Conservation (phyloP, 169 alveolate species). For the Eimeria mitis region DNA sequence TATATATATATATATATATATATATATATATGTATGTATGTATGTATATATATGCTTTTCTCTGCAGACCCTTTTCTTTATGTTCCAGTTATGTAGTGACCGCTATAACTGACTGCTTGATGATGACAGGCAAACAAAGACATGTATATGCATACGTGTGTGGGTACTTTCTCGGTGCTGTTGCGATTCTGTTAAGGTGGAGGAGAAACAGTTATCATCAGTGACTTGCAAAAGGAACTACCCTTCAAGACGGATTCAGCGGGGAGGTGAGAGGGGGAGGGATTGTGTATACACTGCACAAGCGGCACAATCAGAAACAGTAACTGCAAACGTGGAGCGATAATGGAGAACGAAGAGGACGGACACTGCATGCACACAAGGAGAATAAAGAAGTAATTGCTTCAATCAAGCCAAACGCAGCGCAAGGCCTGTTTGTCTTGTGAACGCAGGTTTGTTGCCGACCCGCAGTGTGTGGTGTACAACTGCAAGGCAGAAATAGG, state of each 20-base stretch:
- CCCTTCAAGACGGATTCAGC: constrained; percentile 48
- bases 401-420: not conserved
- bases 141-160: not conserved
- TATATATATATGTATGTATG: not conserved
- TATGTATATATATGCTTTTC: not conserved
- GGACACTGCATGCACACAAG: not conserved
- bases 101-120: not conserved
- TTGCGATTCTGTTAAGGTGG: constrained; percentile 40
- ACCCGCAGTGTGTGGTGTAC: constrained; percentile 29
- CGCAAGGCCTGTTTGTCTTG: not conserved
- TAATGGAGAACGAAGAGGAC: not conserved
- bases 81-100: not conserved
- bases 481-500: constrained; percentile 48
- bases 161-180: not conserved
- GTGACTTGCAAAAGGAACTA: constrained; percentile 31
- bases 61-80: not conserved
- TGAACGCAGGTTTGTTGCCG: constrained; percentile 72
- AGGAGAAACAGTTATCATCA: constrained; percentile 69
- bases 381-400: not conserved
- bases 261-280: constrained; percentile 74
- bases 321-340: not conserved
- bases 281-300: no score
- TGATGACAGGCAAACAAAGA: not conserved
- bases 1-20: no score
- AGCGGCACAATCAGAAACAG: not conserved